These are phyloP conservation scores for Chlorella sp. DNA, from an alignment of 139 green algal genomes.

Conservation along the genomic window DNA sequence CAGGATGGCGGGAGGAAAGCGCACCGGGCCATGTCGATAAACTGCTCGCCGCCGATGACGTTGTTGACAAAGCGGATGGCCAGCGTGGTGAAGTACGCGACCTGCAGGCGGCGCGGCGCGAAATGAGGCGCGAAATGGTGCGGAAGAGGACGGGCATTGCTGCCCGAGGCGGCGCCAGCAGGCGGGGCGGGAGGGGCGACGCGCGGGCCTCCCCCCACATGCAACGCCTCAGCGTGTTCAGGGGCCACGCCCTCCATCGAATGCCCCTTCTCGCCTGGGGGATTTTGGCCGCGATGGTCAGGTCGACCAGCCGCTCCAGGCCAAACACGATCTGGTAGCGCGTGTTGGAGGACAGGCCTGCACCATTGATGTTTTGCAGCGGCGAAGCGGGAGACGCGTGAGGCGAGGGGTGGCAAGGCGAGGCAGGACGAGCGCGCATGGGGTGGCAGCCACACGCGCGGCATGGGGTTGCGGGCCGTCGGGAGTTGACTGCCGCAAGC, in stretches of 20 bases:
- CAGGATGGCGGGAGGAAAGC: too few species aligned
- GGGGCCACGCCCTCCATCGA: too few species aligned
- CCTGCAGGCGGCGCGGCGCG: slow-evolving; percentile 23
- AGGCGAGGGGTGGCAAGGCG: background rate
- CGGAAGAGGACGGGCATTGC: background rate
- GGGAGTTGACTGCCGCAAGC: too few species aligned
- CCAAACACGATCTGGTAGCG: slow-evolving; percentile 93
- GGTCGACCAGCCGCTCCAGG: slow-evolving; percentile 86
- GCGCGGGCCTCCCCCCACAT: too few species aligned
- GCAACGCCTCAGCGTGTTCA: too few species aligned
- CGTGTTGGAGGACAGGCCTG: slow-evolving; percentile 90
- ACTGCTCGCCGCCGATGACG: slow-evolving; percentile 91
- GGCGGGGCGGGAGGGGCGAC: background rate
- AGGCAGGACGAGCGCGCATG: too few species aligned
- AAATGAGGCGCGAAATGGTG: background rate
- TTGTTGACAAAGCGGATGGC: slow-evolving; percentile 95
- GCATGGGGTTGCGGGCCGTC: too few species aligned
- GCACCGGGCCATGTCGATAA: slow-evolving; percentile 95
- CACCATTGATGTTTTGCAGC: too few species aligned
- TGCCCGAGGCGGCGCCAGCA: background rate
- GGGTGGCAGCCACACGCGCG: too few species aligned
- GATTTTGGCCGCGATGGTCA: slow-evolving; percentile 68
- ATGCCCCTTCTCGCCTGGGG: slow-evolving; percentile 31
- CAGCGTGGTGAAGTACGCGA: slow-evolving; percentile 84
- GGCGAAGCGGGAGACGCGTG: background rate